phyloP scores from a whole-genome alignment of 2,329 filamentous ascomycete species.

The Colletotrichum phormii region DNA sequence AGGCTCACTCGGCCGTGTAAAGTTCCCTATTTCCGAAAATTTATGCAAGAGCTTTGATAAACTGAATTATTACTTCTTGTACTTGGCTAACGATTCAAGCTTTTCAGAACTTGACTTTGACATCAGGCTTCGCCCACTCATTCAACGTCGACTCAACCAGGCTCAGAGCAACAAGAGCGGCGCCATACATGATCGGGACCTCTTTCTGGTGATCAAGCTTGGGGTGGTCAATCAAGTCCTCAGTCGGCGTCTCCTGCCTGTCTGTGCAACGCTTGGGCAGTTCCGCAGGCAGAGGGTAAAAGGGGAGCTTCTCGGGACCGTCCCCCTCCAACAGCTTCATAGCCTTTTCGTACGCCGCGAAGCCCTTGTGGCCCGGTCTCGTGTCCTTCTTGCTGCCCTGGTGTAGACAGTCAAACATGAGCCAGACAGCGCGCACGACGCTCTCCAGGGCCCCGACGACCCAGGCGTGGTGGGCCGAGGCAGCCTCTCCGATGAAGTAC shows the following conservation, averaged over 20 bases:
- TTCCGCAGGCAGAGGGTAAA: too few relatives aligned
- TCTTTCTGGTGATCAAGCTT: not conserved
- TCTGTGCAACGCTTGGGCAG: not conserved
- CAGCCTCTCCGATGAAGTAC: constrained; percentile 51
- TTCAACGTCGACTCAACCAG: not conserved
- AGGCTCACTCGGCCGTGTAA: too few relatives aligned
- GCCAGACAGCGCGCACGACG: not conserved
- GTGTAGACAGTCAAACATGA: not conserved
- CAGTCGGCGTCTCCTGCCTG: not conserved
- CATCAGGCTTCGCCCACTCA: too few relatives aligned
- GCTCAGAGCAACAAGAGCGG: not conserved
- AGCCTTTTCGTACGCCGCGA: not conserved
- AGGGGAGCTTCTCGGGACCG: not conserved
- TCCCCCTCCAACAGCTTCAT: not conserved
- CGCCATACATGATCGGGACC: not conserved
- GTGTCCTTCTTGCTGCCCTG: not conserved
- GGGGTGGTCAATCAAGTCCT: too few relatives aligned
- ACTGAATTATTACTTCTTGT: too few relatives aligned
- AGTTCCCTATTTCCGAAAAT: too few relatives aligned
- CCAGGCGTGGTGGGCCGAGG: constrained; percentile 53
- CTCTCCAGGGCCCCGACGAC: constrained; percentile 43
- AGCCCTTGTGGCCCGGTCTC: not conserved
- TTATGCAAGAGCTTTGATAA: too few relatives aligned
- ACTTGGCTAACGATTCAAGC: too few relatives aligned
- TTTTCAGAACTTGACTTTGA: too few relatives aligned